Conservation (phyloP, 2,329 filamentous ascomycete genomes). For the Talaromyces sp. region DNA sequence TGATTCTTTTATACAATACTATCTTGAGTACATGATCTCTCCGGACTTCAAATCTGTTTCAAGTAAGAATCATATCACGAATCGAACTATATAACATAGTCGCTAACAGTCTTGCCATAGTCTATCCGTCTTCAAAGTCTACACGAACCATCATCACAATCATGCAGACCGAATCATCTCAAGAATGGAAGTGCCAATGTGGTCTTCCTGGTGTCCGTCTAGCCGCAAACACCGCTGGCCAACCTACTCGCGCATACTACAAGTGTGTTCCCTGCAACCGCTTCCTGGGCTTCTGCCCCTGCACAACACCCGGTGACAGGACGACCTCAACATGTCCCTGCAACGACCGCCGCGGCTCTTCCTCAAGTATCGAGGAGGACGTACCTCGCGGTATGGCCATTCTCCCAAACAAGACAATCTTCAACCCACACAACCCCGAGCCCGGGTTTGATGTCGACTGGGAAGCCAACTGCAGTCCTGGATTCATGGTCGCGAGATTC, state of each 20-base stretch:
- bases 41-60: no score
- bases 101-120: not conserved
- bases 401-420: not conserved
- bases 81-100: not conserved
- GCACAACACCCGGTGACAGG: slow-evolving; percentile 13
- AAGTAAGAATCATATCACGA: not conserved
- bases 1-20: not conserved
- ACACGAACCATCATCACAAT: slow-evolving; percentile 1
- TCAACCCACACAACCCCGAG: slow-evolving; percentile 8
- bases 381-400: not conserved
- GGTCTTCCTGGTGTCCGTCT: slow-evolving; percentile 15
- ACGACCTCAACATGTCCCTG: slow-evolving; percentile 14
- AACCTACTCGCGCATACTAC: slow-evolving; percentile 10
- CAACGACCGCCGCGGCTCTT: slow-evolving; percentile 3
- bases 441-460: slow-evolving; percentile 15
- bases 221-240: slow-evolving; percentile 1
- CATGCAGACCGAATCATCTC: not conserved
- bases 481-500: slow-evolving; percentile 16
- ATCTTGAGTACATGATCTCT: not conserved
- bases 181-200: slow-evolving; percentile 14
- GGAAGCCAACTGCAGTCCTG: slow-evolving; percentile 17
- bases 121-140: not conserved
- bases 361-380: slow-evolving; percentile 7
- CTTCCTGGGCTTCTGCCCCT: slow-evolving; percentile 15
- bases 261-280: slow-evolving; percentile 18